A percentile compares a stretch with the other conserved stretches of the same genome.
phyloP scores from a whole-genome alignment of 257 asterid genomes.

The Echites panduratus region DNA sequence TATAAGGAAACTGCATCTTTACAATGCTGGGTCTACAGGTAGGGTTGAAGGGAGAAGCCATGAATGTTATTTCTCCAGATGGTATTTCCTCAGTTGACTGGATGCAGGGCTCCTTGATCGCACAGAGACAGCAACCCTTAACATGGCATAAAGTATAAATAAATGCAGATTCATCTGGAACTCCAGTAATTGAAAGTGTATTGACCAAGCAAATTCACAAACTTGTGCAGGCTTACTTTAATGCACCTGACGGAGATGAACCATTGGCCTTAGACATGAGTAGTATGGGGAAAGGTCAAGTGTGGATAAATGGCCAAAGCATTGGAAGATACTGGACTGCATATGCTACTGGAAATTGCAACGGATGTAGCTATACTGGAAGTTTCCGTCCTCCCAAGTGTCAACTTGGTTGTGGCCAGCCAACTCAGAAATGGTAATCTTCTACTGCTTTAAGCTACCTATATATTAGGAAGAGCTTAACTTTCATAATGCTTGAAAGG shows the following conservation, averaged over 20 bases:
- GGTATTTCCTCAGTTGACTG: conserved; percentile 63
- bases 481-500: background rate
- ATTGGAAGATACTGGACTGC: conserved; percentile 88
- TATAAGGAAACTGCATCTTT: conserved; percentile 18
- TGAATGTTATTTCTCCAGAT: conserved; percentile 57
- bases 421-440: conserved; percentile 79
- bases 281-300: conserved; percentile 92
- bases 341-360: conserved; percentile 67
- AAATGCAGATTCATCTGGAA: conserved; percentile 6
- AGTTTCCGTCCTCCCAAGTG: conserved; percentile 68
- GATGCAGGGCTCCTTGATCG: conserved; percentile 69
- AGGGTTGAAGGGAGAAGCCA: conserved; percentile 83
- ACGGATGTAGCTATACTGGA: conserved; percentile 53
- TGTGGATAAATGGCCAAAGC: conserved; percentile 87
- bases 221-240: conserved; percentile 55
- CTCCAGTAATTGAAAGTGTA: background rate
- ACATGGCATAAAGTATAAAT: conserved; percentile 73
- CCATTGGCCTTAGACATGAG: conserved; percentile 90
- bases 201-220: background rate
- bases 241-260: conserved; percentile 75
- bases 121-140: conserved; percentile 66
- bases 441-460: background rate
- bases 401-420: conserved; percentile 80
- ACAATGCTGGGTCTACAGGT: conserved; percentile 45
- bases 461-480: background rate